Evolutionary conservation across 2,329 filamentous ascomycete genomes (phyloP).

Genomic region (Apiospora aurea): DNA sequence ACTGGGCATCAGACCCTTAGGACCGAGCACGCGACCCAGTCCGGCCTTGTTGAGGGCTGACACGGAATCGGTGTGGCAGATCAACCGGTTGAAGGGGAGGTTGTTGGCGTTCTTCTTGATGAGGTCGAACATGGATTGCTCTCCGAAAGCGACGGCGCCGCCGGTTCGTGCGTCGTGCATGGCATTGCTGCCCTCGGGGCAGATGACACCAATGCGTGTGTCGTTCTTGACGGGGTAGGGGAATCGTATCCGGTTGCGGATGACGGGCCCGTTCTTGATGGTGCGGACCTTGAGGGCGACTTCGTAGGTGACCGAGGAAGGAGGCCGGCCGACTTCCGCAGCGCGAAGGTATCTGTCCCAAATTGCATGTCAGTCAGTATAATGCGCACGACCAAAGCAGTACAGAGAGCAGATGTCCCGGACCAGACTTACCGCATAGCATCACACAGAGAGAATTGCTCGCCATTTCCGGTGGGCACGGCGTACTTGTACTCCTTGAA

Average conservation of each 20-base stretch:
- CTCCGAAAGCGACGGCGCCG: slow-evolving; percentile 84
- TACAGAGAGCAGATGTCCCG: slow-evolving; percentile 13
- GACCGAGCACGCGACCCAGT: slow-evolving; percentile 83
- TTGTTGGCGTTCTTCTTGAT: slow-evolving; percentile 72
- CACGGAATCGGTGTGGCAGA: slow-evolving; percentile 83
- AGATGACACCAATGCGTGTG: slow-evolving; percentile 88
- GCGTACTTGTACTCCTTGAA: slow-evolving; percentile 70
- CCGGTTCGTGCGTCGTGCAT: slow-evolving; percentile 77
- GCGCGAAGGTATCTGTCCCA: slow-evolving; percentile 87
- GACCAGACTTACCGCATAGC: slow-evolving; percentile 77
- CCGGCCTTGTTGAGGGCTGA: slow-evolving; percentile 81
- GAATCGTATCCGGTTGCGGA: slow-evolving; percentile 87
- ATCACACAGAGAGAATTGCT: slow-evolving; percentile 85
- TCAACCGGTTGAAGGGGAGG: slow-evolving; percentile 86
- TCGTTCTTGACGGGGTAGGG: slow-evolving; percentile 91
- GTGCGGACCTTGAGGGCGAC: slow-evolving; percentile 83
- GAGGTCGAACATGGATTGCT: slow-evolving; percentile 83
- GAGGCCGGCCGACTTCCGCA: slow-evolving; percentile 84
- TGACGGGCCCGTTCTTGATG: slow-evolving; percentile 82
- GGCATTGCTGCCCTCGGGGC: slow-evolving; percentile 78
- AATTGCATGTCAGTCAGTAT: neutral
- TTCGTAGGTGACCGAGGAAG: slow-evolving; percentile 84
- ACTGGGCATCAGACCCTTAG: slow-evolving; percentile 91
- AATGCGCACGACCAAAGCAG: neutral
- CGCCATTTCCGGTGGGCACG: slow-evolving; percentile 64